Evolutionary conservation across 805 yeast genomes (phyloP).

Genomic region (Spathaspora hagerdaliae): DNA sequence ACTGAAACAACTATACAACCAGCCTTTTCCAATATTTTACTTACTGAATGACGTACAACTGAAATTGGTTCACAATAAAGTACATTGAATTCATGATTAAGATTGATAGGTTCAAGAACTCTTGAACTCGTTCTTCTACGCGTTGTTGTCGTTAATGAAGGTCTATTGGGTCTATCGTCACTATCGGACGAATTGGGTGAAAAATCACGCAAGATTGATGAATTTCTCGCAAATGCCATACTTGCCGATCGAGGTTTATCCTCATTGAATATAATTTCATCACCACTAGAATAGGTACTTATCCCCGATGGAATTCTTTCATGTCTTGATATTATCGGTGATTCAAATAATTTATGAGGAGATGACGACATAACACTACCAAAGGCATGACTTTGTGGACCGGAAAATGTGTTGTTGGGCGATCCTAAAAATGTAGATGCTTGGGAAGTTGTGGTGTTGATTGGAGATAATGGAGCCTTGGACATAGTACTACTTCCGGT

Average conservation of each 20-base stretch:
- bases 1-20: conserved; percentile 70
- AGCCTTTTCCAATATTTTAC: conserved; percentile 56
- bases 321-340: conserved; percentile 14
- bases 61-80: conserved; percentile 87
- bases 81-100: conserved; percentile 51
- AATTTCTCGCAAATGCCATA: neutral
- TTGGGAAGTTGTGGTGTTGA: conserved; percentile 3
- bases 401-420: neutral
- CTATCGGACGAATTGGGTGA: conserved; percentile 64
- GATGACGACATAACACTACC: conserved; percentile 18
- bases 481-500: conserved; percentile 19
- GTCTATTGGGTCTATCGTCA: conserved; percentile 44
- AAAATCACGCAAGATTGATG: conserved; percentile 16
- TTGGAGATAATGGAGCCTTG: conserved; percentile 46
- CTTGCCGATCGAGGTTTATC: conserved; percentile 5
- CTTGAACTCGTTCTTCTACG: conserved; percentile 50
- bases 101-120: conserved; percentile 9
- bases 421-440: neutral
- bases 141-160: conserved; percentile 42
- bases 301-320: conserved; percentile 29
- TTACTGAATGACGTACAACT: conserved; percentile 65
- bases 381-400: neutral
- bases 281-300: conserved; percentile 30
- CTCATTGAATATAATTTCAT: conserved; percentile 16
- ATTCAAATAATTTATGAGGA: conserved; percentile 21